These are phyloP conservation scores for Nemophila menziesii DNA, from an alignment of 257 asterid species.

Conservation along the genomic window DNA sequence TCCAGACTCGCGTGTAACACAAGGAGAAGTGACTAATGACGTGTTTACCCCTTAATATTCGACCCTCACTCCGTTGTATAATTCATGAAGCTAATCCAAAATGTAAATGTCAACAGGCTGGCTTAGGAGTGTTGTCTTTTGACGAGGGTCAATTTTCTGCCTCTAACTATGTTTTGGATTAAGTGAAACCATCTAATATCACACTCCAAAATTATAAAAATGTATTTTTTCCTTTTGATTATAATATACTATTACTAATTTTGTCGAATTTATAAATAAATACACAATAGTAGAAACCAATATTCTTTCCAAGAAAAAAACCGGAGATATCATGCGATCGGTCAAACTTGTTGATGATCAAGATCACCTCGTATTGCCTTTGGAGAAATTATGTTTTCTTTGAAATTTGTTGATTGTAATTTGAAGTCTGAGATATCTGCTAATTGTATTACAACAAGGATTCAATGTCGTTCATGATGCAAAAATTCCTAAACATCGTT, in stretches of 20 bases:
- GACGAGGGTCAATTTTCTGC: conserved; percentile 96
- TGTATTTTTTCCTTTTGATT: no score
- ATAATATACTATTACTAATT: neutral
- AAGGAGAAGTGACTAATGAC: no score
- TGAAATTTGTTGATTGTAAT: neutral
- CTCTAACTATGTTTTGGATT: conserved; percentile 42
- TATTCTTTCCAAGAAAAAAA: conserved; percentile 55
- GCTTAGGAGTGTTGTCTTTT: conserved; percentile 89
- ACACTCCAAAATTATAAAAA: no score
- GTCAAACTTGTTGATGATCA: conserved; percentile 79
- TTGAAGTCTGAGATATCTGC: neutral
- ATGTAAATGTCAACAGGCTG: conserved; percentile 47
- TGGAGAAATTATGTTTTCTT: conserved; percentile 13
- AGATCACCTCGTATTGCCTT: conserved; percentile 66
- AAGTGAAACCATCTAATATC: neutral
- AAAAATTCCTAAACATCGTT: no score
- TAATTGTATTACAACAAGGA: no score
- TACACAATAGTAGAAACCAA: conserved; percentile 64
- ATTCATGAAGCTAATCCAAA: conserved; percentile 1
- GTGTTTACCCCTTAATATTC: neutral
- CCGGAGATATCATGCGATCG: conserved; percentile 70
- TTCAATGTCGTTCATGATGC: no score
- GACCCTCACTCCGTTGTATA: neutral
- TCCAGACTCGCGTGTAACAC: no score
- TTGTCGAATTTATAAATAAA: conserved; percentile 15